Evolutionary conservation across 2,329 filamentous ascomycete genomes (phyloP).

Genomic region (Epichloe uncinata): DNA sequence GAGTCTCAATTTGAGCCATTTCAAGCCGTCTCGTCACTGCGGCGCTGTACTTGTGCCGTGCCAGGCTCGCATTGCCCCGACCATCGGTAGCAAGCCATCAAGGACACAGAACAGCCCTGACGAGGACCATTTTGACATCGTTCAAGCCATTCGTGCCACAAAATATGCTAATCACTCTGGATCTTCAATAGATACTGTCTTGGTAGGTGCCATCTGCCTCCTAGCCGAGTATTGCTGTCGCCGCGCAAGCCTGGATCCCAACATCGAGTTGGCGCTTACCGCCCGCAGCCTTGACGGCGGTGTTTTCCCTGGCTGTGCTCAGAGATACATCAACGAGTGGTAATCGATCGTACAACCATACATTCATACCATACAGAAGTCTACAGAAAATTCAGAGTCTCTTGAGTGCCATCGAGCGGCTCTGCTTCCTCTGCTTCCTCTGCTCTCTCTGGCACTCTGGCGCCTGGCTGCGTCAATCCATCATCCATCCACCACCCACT

Average conservation of each 20-base stretch:
- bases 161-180: constrained; percentile 1
- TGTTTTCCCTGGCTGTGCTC: constrained; percentile 14
- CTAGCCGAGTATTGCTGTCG: constrained; percentile 14
- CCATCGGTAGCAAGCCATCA: background rate
- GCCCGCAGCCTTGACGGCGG: constrained; percentile 18
- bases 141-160: background rate
- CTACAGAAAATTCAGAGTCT: background rate
- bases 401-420: background rate
- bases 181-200: background rate
- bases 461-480: constrained; percentile 10
- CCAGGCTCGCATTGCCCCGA: background rate
- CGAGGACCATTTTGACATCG: constrained; percentile 1
- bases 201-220: background rate
- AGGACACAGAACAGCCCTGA: background rate
- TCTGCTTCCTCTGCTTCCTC: no score
- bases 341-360: background rate
- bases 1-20: constrained; percentile 14
- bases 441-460: constrained; percentile 4
- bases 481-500: constrained; percentile 8
- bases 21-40: constrained; percentile 9
- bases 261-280: constrained; percentile 21
- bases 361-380: background rate
- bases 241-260: constrained; percentile 17
- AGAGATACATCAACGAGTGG: background rate
- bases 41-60: constrained; percentile 7